A percentile compares a stretch with the other conserved stretches of the same genome.
phyloP scores from a whole-genome alignment of 306 rosid genomes.

The Calophaca sinica region DNA sequence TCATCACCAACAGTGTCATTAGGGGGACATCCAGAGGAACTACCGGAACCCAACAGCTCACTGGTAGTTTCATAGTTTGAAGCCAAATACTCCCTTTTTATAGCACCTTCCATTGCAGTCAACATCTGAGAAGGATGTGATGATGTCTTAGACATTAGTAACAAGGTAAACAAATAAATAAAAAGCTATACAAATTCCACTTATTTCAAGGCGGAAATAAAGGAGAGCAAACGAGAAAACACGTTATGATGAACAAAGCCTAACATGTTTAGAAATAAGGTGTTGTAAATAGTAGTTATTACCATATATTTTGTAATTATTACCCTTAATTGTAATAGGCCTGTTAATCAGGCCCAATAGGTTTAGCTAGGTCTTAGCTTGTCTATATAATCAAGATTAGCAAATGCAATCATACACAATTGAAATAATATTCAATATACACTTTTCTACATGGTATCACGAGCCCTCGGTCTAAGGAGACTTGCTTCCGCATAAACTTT shows the following conservation, averaged over 20 bases:
- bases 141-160: constrained; percentile 28
- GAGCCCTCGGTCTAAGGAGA: too few relatives aligned
- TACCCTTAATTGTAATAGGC: too few relatives aligned
- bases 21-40: constrained; percentile 46
- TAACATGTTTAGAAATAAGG: constrained; percentile 16
- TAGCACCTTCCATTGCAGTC: constrained; percentile 67
- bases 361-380: too few relatives aligned
- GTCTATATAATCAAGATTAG: too few relatives aligned
- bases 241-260: not conserved
- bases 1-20: constrained; percentile 41
- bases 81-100: constrained; percentile 65
- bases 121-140: constrained; percentile 55
- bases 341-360: too few relatives aligned
- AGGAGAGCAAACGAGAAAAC: constrained; percentile 15
- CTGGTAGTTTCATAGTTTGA: constrained; percentile 63
- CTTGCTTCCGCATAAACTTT: too few relatives aligned
- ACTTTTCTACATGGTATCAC: too few relatives aligned
- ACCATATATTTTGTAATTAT: too few relatives aligned
- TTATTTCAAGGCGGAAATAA: not conserved
- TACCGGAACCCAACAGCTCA: constrained; percentile 60
- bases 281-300: too few relatives aligned
- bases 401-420: too few relatives aligned
- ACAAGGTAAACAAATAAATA: constrained; percentile 26
- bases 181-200: constrained; percentile 14
- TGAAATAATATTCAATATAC: too few relatives aligned